Evolutionary conservation across 306 rosid species (phyloP).

Genomic region (Vigna trinervia): DNA sequence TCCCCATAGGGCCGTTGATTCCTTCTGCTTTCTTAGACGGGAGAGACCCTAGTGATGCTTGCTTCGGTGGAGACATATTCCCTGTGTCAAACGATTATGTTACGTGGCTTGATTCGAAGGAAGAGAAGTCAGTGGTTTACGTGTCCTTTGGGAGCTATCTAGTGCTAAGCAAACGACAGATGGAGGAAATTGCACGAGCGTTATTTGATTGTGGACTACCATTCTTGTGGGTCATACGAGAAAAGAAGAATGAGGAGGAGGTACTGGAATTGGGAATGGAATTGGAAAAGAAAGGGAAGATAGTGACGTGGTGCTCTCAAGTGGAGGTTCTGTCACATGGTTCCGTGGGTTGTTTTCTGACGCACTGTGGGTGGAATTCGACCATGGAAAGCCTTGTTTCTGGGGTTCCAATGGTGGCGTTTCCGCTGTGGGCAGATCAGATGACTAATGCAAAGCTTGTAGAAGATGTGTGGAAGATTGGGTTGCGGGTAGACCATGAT

Average conservation of each 20-base stretch:
- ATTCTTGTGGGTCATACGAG: slow-evolving; percentile 60
- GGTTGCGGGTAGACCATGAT: slow-evolving; percentile 32
- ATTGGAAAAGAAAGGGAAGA: slow-evolving; percentile 4
- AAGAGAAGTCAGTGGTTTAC: slow-evolving; percentile 49
- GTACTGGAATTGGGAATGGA: slow-evolving; percentile 5
- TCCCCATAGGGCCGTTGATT: slow-evolving; percentile 64
- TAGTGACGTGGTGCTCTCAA: no score
- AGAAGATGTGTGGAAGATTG: slow-evolving; percentile 48
- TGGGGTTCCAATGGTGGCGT: slow-evolving; percentile 42
- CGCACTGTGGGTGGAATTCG: slow-evolving; percentile 53
- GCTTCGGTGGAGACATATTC: slow-evolving; percentile 53
- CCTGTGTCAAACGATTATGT: slow-evolving; percentile 20
- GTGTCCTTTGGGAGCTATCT: slow-evolving; percentile 60
- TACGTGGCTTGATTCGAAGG: slow-evolving; percentile 56
- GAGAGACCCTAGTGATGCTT: slow-evolving; percentile 38
- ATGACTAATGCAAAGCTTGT: slow-evolving; percentile 34
- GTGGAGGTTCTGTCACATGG: slow-evolving; percentile 54
- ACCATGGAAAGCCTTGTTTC: slow-evolving; percentile 34
- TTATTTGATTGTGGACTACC: slow-evolving; percentile 53
- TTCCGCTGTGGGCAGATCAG: slow-evolving; percentile 45
- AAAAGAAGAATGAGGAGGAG: neutral
- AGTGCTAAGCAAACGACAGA: slow-evolving; percentile 44
- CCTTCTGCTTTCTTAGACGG: slow-evolving; percentile 51
- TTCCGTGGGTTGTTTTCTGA: slow-evolving; percentile 47
- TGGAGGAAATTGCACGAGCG: slow-evolving; percentile 56